Conservation (phyloP, 371 early-diverging fungal genomes). For the Mortierella sp. region DNA sequence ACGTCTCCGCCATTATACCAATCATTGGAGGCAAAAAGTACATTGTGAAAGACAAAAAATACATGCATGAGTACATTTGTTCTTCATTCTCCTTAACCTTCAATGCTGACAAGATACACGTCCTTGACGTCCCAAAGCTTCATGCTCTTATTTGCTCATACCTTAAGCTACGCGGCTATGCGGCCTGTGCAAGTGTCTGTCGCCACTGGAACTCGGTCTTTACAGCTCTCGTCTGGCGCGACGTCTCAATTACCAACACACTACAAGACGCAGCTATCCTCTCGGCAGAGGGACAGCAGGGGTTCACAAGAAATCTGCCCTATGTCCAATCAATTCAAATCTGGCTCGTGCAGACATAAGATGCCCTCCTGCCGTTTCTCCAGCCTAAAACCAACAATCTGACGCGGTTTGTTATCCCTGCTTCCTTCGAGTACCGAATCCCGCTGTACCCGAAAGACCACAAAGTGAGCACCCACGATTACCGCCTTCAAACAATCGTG, state of each 20-base stretch:
- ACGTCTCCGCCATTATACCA: not conserved
- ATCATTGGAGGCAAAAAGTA: not conserved
- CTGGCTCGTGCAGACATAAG: not conserved
- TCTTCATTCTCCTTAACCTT: not conserved
- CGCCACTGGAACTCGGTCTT: not conserved
- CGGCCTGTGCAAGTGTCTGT: not conserved
- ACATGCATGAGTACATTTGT: not conserved
- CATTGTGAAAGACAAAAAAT: too few species aligned
- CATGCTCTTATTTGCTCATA: not conserved
- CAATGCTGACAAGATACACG: not conserved
- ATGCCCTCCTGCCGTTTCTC: not conserved
- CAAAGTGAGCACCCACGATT: not conserved
- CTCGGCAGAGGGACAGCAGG: not conserved
- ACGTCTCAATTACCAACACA: not conserved
- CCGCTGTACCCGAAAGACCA: not conserved
- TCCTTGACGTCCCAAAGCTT: not conserved
- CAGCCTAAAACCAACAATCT: not conserved
- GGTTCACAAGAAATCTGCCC: not conserved
- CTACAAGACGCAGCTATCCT: not conserved
- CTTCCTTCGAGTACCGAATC: not conserved
- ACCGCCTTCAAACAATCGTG: not conserved
- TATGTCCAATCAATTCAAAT: not conserved
- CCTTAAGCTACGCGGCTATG: not conserved
- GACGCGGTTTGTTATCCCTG: not conserved
- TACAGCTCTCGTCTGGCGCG: not conserved